Base-by-base conservation (phyloP, 1,284 basidiomycete species). In the Ceratobasidium sp. region DNA sequence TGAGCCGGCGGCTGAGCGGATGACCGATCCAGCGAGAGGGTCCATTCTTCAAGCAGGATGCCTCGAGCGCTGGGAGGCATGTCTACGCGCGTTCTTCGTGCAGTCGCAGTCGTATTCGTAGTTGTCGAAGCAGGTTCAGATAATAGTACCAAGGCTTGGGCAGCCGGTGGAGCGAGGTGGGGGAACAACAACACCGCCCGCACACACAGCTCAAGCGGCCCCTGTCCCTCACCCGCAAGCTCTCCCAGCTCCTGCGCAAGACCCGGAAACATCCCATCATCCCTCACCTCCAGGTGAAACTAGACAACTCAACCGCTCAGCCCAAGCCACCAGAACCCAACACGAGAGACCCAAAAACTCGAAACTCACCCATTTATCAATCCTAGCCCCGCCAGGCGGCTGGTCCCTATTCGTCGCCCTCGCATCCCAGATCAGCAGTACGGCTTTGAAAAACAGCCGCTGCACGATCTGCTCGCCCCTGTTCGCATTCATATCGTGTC, bases 391-490 rank as follows among this genome's bases (percentile, higher is more conserved):
- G 40, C 9, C 53, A n/a, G 55, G 49, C 55, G 68, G 53, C n/a
- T 44, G 33, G 51, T 33, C 55, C 51, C 67, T 26, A 49, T 39
- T 69, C 53, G 68, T 73, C 40, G 49, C 53, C 64, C 93, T 87
- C 20, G 93, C 92, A 84, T 93, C 87, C 83, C 91, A 88, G 81
- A 95, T 87, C 81, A 93, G 89, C 82, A 92, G 90, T 83, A 89
- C 90, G 79, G 94, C 90, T 87, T 95, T 95, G 76, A 90, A 89
- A 86, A 93, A 94, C 85, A 94, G 91, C 83, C 91, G 90, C 85
- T 92, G 90, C 77, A 92, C 91, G 83, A 95, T 94, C 88, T 94
- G 93, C 89, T 95, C 93, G 81, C 93, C 91, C 87, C 91, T 94
- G 44, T 39, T 33, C 12, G 26, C 58, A 12, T 46, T 63, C 53